A percentile compares a stretch with the other conserved stretches of the same genome.
Conservation (phyloP, 148 eudicot species). For the Rhododendron williamsianum region DNA sequence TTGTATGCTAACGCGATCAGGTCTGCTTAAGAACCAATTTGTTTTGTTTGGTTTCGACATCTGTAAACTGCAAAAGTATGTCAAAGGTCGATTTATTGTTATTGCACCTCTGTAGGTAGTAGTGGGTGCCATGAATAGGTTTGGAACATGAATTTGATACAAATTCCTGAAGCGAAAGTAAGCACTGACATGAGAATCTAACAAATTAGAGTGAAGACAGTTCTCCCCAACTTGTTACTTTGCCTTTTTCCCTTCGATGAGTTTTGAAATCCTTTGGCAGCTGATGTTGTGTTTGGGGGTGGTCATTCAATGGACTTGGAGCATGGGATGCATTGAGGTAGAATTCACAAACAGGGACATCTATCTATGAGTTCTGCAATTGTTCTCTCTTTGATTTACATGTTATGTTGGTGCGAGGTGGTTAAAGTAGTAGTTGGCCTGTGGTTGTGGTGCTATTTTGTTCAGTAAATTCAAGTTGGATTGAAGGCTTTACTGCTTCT, state of each 20-base stretch:
- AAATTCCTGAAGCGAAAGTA: neutral
- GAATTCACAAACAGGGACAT: neutral
- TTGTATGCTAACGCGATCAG: neutral
- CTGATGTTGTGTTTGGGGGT: neutral
- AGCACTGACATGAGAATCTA: neutral
- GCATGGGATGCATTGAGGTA: neutral
- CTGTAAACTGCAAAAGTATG: neutral
- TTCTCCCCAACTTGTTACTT: neutral
- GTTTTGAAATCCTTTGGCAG: neutral
- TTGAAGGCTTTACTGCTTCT: neutral
- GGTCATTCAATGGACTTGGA: neutral
- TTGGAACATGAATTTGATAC: neutral
- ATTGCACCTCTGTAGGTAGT: neutral
- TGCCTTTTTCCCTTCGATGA: neutral
- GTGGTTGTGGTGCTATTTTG: neutral
- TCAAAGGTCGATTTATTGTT: neutral
- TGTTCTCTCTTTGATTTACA: neutral
- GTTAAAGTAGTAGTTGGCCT: neutral
- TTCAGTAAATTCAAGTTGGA: neutral
- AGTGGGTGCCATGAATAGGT: constrained; percentile 1
- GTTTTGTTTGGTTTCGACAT: neutral
- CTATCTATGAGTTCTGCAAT: no score
- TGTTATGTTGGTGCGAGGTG: neutral
- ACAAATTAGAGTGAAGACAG: neutral
- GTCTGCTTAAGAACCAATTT: neutral